These are phyloP conservation scores for Pleurotus salmoneostramineus DNA, from an alignment of 768 basidiomycete species.

Conservation along the genomic window DNA sequence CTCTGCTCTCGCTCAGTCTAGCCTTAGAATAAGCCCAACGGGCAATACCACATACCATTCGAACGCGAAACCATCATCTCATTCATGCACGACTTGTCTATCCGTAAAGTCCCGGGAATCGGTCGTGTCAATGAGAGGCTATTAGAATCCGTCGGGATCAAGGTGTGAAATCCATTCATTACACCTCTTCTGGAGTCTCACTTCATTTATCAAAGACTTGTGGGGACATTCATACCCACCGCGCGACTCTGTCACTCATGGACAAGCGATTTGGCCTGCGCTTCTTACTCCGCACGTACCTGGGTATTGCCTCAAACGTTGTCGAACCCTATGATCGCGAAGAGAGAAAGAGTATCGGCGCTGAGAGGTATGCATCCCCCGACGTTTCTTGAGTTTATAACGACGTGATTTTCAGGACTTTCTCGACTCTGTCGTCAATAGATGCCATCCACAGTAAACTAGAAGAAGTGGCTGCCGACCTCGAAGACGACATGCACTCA, in stretches of 20 bases:
- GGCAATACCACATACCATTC: conserved; percentile 78
- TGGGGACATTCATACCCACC: conserved; percentile 80
- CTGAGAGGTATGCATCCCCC: conserved; percentile 59
- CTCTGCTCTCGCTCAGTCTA: not conserved
- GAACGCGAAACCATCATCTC: conserved; percentile 55
- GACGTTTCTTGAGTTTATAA: not conserved
- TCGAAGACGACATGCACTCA: conserved; percentile 76
- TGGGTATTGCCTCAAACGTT: conserved; percentile 83
- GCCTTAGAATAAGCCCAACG: conserved; percentile 87
- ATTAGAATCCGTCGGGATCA: conserved; percentile 82
- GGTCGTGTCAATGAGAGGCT: conserved; percentile 89
- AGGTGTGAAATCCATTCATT: conserved; percentile 47
- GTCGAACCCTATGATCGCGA: conserved; percentile 75
- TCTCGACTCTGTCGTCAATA: conserved; percentile 61
- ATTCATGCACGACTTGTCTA: conserved; percentile 81
- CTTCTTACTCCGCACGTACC: conserved; percentile 73
- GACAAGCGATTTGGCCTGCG: conserved; percentile 83
- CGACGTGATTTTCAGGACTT: conserved; percentile 51
- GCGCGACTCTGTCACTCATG: conserved; percentile 74
- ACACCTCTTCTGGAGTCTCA: conserved; percentile 1
- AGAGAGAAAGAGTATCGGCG: conserved; percentile 89
- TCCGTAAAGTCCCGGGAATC: conserved; percentile 86
- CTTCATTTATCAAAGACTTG: conserved; percentile 55
- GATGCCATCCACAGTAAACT: conserved; percentile 72
- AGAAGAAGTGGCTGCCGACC: conserved; percentile 74